Conservation (phyloP, 495 filamentous ascomycete genomes). For the Physcia stellaris region DNA sequence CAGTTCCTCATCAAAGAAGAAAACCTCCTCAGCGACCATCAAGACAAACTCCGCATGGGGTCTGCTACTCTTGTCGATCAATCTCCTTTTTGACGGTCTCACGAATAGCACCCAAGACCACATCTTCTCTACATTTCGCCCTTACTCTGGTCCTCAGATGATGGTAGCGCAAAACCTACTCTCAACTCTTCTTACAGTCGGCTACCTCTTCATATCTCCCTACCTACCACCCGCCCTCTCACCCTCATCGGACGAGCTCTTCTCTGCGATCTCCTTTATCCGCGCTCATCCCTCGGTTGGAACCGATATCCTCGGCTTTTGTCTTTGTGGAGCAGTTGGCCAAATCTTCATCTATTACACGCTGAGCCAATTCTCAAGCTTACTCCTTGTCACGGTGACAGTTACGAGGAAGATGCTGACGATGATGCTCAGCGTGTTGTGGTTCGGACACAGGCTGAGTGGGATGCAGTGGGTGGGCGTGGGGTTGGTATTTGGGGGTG, state of each 20-base stretch:
- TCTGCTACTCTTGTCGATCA: constrained; percentile 72
- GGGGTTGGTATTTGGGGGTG: constrained; percentile 82
- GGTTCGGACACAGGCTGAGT: constrained; percentile 79
- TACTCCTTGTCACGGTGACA: constrained; percentile 89
- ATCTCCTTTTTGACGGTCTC: constrained; percentile 87
- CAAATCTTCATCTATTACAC: constrained; percentile 99
- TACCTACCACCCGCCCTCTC: constrained; percentile 54
- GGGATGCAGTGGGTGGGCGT: constrained; percentile 88
- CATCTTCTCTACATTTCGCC: constrained; percentile 66
- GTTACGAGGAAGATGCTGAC: constrained; percentile 98
- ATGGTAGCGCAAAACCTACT: constrained; percentile 97
- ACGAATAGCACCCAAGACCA: constrained; percentile 96
- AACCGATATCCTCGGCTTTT: constrained; percentile 78
- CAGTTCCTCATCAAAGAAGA: constrained; percentile 61
- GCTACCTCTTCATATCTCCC: constrained; percentile 66
- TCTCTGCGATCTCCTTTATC: constrained; percentile 68
- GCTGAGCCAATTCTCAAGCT: constrained; percentile 74
- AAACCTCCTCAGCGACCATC: constrained; percentile 22
- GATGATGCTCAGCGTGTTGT: constrained; percentile 90
- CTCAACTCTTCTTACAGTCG: constrained; percentile 55
- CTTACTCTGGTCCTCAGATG: constrained; percentile 90
- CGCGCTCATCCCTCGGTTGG: constrained; percentile 60
- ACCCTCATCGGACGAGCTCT: constrained; percentile 51
- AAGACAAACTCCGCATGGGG: constrained; percentile 53
- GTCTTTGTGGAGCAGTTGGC: constrained; percentile 82